Evolutionary conservation across 2,329 filamentous ascomycete genomes (phyloP), one percentile per base, ranked within the genome.

Genomic region (Colletotrichum magnum): DNA sequence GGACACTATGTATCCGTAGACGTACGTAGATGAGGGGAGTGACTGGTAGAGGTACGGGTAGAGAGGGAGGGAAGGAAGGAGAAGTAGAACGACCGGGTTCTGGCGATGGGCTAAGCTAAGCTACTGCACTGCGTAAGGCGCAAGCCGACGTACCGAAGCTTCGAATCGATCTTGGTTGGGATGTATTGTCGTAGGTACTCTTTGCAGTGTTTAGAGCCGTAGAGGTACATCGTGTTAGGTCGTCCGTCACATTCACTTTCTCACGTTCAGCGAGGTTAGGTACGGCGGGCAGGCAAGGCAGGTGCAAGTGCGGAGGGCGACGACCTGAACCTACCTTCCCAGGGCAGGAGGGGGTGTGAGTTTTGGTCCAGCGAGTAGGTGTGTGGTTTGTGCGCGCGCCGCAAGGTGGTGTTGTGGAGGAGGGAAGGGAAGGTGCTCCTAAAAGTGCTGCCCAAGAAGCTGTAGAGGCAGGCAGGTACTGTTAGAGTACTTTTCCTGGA

Each of bases 41-140:
- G 21, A 24, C 21, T 24, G 3, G 21, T 24, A 24, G 21, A 24
- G 21, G 21, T 18, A 18, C 18, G 18, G 18, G 18, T 24, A 24
- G 21, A 24, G 21, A 80, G 80, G 74, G 77, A 79, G 79, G 71
- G 58, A 69, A 71, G 64, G 65, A 69, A 70, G 72, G 68, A 68
- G 65, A 78, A 79, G 62, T 68, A 72, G 57, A 74, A 71, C 71
- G 63, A 62, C 48, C 47, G 54, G 67, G 51, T 62, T 63, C 57
- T 65, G 41, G 66, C 61, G 56, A 69, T 69, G 61, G 48, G 60
- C 10, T 43, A 32, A 24, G 57, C 21, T 18, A 39, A 48, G 36
- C 36, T 21, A 24, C 32, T 12, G 21, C 48, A 45, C 28, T n/a
- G 45, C 18, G 16, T 47, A 16, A n/a, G 45, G 28, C 21, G n/a